Evolutionary conservation across 164 flowering plant species (phyloP), one percentile per base, ranked within the genome.

Genomic region (Magnolia officinalis): DNA sequence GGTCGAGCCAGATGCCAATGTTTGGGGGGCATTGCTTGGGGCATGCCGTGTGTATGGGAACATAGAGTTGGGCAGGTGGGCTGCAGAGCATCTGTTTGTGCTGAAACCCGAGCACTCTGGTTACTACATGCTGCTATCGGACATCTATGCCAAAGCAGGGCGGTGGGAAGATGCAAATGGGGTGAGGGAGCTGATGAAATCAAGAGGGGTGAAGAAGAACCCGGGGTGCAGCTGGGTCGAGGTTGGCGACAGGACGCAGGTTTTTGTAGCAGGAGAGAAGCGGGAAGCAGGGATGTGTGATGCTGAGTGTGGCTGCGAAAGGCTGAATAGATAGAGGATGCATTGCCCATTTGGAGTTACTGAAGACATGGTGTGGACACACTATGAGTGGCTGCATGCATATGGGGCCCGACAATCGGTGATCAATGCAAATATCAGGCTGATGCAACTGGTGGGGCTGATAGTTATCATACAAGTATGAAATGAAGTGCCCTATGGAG

Each of bases 11-110:
- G 88, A 85, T 77, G 78, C 82, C 50, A 83, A 85, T 74, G 76
- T 86, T 2, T 88, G 90, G 89, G 90, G 86, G 0, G 84, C 90
- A 19, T 72, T 88, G 72, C 85, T 88, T 23, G 90, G 90, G 69
- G 90, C 88, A 7, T 81, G 82, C 45, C 78, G 86, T 18, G 72
- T 85, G 51, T 75, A 82, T 80, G 84, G 84, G 64, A 79, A 84
- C 80, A 75, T 86, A 66, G 85, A 86, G 77, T 29, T 86, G 76
- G 88, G 82, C 8, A 69, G 72, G 55, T 78, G 76, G 80, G 80
- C 80, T 3, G 80, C 76, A 24, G 76, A 78, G 23, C 80, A 78
- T 59, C 61, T 78, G 73, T 78, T 78, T 78, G 73, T 73, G 76
- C 52, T 78, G 67, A 78, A 78, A 63, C 76, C 80, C 6, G 76